A percentile compares a stretch with the other conserved stretches of the same genome.
Conservation (phyloP, 139 green algal genomes). For the Zygnema cylindricum region DNA sequence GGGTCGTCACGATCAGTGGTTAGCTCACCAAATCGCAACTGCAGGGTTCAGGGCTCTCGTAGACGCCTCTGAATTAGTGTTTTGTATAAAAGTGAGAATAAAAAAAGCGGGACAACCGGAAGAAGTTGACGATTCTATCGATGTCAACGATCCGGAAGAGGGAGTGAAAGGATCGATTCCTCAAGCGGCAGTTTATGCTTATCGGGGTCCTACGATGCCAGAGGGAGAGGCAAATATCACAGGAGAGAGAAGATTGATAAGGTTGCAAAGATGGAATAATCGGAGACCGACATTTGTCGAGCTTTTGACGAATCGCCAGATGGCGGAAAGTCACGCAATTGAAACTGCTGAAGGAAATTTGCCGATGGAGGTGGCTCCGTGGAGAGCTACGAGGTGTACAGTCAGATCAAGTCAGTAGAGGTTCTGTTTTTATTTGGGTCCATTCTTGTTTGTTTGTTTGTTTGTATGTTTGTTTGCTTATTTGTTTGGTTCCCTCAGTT, state of each 20-base stretch:
- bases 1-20: conserved; percentile 42
- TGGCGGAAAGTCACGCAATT: background rate
- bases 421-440: no score
- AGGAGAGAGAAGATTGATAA: background rate
- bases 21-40: conserved; percentile 3
- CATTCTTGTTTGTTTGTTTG: no score
- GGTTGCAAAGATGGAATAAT: background rate
- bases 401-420: background rate
- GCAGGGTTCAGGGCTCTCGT: background rate
- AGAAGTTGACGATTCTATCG: background rate
- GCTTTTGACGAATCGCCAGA: background rate
- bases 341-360: background rate
- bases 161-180: background rate
- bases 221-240: background rate
- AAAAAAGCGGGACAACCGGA: background rate
- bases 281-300: background rate
- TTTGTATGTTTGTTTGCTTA: no score
- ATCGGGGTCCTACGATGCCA: background rate
- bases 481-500: no score
- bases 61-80: background rate
- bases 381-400: background rate
- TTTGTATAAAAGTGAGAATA: background rate
- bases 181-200: background rate
- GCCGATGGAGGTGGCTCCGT: background rate
- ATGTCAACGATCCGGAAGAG: background rate